Percentiles rank a stretch among this genome's conserved stretches.
These are phyloP conservation scores for Cutaneotrichosporon cutaneum DNA, from an alignment of 1,284 basidiomycete species.

Conservation along the genomic window DNA sequence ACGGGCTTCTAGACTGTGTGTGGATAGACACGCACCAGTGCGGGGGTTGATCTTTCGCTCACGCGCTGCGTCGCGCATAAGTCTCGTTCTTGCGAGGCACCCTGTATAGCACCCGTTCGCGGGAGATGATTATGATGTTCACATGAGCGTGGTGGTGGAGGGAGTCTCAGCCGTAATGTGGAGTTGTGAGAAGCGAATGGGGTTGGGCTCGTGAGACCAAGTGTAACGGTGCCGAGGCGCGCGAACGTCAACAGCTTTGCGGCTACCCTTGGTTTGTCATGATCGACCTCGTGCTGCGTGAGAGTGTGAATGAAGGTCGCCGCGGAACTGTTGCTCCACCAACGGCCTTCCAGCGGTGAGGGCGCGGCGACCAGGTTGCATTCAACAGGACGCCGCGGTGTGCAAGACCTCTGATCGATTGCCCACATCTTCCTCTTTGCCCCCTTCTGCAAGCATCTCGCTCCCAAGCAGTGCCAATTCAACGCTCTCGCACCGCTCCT, in stretches of 20 bases:
- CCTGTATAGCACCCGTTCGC: conserved; percentile 10
- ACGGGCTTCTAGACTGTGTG: conserved; percentile 67
- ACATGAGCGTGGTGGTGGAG: neutral
- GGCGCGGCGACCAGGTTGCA: neutral
- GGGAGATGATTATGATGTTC: conserved; percentile 10
- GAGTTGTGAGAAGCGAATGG: neutral
- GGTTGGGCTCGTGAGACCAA: neutral
- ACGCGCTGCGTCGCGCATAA: neutral
- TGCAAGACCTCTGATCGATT: neutral
- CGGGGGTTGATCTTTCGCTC: neutral
- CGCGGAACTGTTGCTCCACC: neutral
- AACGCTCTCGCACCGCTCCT: neutral
- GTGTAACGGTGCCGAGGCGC: too few species aligned
- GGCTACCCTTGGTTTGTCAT: neutral
- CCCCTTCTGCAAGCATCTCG: neutral
- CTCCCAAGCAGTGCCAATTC: neutral
- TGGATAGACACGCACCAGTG: neutral
- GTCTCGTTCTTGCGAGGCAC: conserved; percentile 3
- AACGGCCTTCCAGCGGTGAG: neutral
- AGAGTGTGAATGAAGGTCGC: neutral
- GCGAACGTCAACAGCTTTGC: neutral
- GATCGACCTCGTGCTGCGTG: neutral
- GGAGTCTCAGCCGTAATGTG: neutral
- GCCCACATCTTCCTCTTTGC: neutral
- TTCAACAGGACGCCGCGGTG: neutral